Conservation (phyloP, 495 filamentous ascomycete genomes). For the Annulohypoxylon bovei region DNA sequence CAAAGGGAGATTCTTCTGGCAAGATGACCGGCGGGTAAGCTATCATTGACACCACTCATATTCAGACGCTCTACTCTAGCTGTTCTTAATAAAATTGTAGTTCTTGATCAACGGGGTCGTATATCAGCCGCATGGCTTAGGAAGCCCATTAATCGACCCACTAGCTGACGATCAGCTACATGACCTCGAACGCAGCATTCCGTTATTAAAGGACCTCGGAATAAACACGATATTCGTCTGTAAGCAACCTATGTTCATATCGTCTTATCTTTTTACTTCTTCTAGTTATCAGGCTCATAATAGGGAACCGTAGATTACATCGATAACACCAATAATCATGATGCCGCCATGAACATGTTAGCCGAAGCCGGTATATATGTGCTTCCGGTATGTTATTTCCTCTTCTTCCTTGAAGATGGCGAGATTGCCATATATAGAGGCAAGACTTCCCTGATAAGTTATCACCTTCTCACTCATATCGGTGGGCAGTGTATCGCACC, state of each 20-base stretch:
- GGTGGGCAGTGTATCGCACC: constrained; percentile 55
- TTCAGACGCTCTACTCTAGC: background rate
- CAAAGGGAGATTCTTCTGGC: constrained; percentile 32
- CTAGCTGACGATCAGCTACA: constrained; percentile 61
- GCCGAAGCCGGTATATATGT: constrained; percentile 80
- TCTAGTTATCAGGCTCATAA: background rate
- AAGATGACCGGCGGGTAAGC: constrained; percentile 29
- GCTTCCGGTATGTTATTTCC: constrained; percentile 67
- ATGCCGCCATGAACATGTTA: constrained; percentile 71
- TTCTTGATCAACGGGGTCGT: constrained; percentile 77
- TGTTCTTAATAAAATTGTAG: constrained; percentile 17
- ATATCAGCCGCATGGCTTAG: constrained; percentile 62
- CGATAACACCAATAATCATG: constrained; percentile 69
- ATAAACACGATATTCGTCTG: constrained; percentile 74
- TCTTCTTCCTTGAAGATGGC: constrained; percentile 43
- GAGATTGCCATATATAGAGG: background rate
- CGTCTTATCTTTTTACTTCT: background rate
- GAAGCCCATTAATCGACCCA: constrained; percentile 48
- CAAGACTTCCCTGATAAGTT: background rate
- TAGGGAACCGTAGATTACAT: constrained; percentile 61
- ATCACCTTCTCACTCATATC: background rate
- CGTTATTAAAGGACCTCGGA: constrained; percentile 65
- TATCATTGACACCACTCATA: background rate
- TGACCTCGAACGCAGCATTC: constrained; percentile 69
- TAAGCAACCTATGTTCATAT: constrained; percentile 7